phyloP scores from a whole-genome alignment of 108 stramenopile genomes.

The Fragilariopsis cylindrus region DNA sequence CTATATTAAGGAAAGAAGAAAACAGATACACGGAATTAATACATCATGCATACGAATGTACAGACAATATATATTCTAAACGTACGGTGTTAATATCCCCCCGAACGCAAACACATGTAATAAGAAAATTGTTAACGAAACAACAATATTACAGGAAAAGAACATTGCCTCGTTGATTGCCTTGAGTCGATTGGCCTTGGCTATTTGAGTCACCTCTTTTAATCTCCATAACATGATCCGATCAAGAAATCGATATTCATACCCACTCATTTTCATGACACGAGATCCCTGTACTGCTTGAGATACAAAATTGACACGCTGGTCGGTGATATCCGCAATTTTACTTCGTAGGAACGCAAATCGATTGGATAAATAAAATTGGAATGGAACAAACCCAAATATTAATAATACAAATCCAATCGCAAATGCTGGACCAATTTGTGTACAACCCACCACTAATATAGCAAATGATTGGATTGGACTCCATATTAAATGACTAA shows the following conservation, averaged over 20 bases:
- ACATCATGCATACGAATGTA: too few relatives aligned
- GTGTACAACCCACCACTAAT: conserved; percentile 57
- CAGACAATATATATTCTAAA: too few relatives aligned
- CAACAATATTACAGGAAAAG: conserved; percentile 62
- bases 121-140: conserved; percentile 65
- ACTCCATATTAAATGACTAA: conserved; percentile 74
- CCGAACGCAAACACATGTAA: conserved; percentile 48
- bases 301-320: conserved; percentile 81
- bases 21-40: too few relatives aligned
- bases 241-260: conserved; percentile 71
- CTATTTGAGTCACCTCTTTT: conserved; percentile 68
- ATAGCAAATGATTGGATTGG: conserved; percentile 85
- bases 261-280: conserved; percentile 85
- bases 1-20: too few relatives aligned
- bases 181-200: conserved; percentile 64
- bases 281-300: conserved; percentile 88
- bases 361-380: conserved; percentile 60
- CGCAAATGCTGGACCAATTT: conserved; percentile 83
- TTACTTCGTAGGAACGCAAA: conserved; percentile 74
- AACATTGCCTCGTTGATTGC: conserved; percentile 87
- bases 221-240: conserved; percentile 63
- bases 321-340: conserved; percentile 87
- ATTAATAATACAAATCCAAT: conserved; percentile 80
- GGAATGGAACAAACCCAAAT: conserved; percentile 82
- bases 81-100: conserved; percentile 42